Evolutionary conservation across 768 basidiomycete genomes (phyloP).

Genomic region (Strobilomyces dryophilus): DNA sequence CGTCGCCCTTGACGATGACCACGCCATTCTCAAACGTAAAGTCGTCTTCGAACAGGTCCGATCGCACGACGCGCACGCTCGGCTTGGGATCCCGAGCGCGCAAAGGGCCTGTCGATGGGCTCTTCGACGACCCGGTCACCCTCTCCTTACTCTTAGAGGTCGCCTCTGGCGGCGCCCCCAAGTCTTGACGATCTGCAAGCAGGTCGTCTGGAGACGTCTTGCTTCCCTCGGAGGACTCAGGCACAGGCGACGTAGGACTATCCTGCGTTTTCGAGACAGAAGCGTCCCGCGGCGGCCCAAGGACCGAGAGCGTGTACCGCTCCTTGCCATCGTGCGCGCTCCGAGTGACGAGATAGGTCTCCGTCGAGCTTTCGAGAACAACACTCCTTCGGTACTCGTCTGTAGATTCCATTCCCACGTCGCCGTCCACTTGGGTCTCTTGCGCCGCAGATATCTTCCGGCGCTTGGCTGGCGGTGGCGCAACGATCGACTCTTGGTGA

Average conservation of each 20-base stretch:
- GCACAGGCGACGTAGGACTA: background rate
- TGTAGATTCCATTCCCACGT: conserved; percentile 6
- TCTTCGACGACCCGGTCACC: background rate
- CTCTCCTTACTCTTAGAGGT: background rate
- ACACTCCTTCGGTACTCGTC: conserved; percentile 15
- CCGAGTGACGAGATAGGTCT: conserved; percentile 21
- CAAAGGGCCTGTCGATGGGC: background rate
- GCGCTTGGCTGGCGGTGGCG: conserved; percentile 23
- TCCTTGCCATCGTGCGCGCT: conserved; percentile 4
- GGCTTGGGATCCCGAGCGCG: background rate
- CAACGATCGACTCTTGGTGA: conserved; percentile 10
- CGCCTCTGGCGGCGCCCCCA: background rate
- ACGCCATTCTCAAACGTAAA: conserved; percentile 22
- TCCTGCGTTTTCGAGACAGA: conserved; percentile 7
- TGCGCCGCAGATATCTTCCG: conserved; percentile 18
- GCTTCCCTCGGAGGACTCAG: background rate
- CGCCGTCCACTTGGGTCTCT: conserved; percentile 8
- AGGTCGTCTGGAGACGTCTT: background rate
- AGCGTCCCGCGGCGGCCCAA: conserved; percentile 3
- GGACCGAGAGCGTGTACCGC: conserved; percentile 18
- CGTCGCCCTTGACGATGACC: conserved; percentile 13
- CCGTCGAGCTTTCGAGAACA: conserved; percentile 23
- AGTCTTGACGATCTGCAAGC: conserved; percentile 4
- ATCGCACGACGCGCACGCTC: conserved; percentile 9
- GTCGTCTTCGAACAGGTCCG: conserved; percentile 16